phyloP scores from a whole-genome alignment of 148 eudicot genomes.

The Nyssa sinensis region DNA sequence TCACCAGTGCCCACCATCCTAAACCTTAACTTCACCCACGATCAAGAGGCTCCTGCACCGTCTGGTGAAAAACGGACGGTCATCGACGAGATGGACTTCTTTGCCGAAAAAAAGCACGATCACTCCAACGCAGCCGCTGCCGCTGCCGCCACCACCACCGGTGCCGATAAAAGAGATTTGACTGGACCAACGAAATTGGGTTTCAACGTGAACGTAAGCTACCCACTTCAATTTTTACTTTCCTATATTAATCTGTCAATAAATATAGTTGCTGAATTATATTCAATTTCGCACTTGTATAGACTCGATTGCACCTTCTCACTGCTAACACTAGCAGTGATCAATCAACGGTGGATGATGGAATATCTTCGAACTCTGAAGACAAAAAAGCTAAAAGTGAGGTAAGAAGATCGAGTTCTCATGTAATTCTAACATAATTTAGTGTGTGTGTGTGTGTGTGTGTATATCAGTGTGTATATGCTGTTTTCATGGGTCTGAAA shows the following conservation, averaged over 20 bases:
- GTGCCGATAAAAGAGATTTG: constrained; percentile 1
- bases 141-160: not conserved
- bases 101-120: constrained; percentile 33
- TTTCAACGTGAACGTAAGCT: constrained; percentile 33
- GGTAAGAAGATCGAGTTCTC: constrained; percentile 36
- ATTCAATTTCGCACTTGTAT: not conserved
- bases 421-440: too few relatives aligned
- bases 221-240: not conserved
- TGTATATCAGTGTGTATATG: too few relatives aligned
- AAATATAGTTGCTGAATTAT: not conserved
- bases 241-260: not conserved
- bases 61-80: constrained; percentile 26
- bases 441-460: too few relatives aligned
- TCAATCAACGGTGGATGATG: constrained; percentile 57
- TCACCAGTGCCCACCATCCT: constrained; percentile 28
- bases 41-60: not conserved
- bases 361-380: constrained; percentile 37
- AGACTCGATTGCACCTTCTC: constrained; percentile 56
- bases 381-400: constrained; percentile 42
- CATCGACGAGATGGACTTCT: constrained; percentile 59
- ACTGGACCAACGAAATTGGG: constrained; percentile 13
- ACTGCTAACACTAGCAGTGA: constrained; percentile 52
- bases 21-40: constrained; percentile 29
- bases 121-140: constrained; percentile 9
- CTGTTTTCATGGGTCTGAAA: too few relatives aligned